Conservation (phyloP, 2,329 filamentous ascomycete genomes). For the Lecanicillium sp. region DNA sequence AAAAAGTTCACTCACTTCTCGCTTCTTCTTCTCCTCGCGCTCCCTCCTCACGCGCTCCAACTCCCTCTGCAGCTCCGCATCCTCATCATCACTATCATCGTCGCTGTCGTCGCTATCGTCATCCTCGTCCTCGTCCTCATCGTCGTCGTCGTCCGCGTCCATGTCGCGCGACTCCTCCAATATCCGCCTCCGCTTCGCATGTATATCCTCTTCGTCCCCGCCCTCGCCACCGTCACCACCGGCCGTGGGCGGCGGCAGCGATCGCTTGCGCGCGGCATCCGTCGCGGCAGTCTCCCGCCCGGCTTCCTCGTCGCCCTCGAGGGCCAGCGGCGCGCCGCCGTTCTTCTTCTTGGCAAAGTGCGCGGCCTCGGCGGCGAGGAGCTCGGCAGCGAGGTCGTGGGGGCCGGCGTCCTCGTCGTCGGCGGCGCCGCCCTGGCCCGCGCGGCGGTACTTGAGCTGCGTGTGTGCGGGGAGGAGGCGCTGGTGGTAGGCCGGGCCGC, state of each 20-base stretch:
- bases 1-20: slow-evolving; percentile 26
- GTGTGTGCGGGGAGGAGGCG: slow-evolving; percentile 91
- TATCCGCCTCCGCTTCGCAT: slow-evolving; percentile 79
- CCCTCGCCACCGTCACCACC: slow-evolving; percentile 19
- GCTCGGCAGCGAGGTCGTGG: slow-evolving; percentile 82
- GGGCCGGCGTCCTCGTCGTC: slow-evolving; percentile 59
- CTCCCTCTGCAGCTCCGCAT: slow-evolving; percentile 85
- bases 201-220: slow-evolving; percentile 56
- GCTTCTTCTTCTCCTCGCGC: slow-evolving; percentile 38
- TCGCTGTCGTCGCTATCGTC: slow-evolving; percentile 41
- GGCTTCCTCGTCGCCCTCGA: slow-evolving; percentile 44
- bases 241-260: slow-evolving; percentile 27
- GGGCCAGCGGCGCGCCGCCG: slow-evolving; percentile 38
- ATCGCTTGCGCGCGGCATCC: slow-evolving; percentile 52
- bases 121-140: slow-evolving; percentile 53
- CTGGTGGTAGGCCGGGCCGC: slow-evolving; percentile 92
- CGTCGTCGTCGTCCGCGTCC: slow-evolving; percentile 65
- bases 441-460: slow-evolving; percentile 77
- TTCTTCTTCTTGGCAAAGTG: slow-evolving; percentile 83
- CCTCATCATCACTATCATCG: slow-evolving; percentile 42
- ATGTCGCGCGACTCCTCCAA: slow-evolving; percentile 83
- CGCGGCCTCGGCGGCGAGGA: slow-evolving; percentile 79
- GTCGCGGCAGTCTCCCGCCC: slow-evolving; percentile 29
- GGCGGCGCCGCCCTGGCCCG: slow-evolving; percentile 82
- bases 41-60: slow-evolving; percentile 90